These are phyloP conservation scores for Xylaria sp. DNA, from an alignment of 2,329 filamentous ascomycete genomes.

Conservation along the genomic window DNA sequence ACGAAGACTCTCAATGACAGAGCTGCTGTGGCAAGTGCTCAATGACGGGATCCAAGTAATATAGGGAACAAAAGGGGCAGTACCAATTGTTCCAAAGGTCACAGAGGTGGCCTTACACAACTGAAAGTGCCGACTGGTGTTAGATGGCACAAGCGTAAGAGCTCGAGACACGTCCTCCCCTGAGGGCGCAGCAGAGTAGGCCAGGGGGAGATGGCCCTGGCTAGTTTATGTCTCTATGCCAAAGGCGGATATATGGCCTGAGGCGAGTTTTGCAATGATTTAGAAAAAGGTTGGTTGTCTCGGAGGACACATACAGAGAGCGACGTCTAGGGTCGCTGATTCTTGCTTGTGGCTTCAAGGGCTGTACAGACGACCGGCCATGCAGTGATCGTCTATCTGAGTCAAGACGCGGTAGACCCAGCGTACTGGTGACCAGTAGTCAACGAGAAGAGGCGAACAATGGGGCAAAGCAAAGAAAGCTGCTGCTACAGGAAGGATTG, in stretches of 20 bases:
- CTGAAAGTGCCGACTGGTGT: constrained; percentile 35
- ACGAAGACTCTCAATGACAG: constrained; percentile 1
- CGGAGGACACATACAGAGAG: constrained; percentile 38
- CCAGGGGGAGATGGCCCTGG: constrained; percentile 10
- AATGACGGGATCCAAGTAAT: constrained; percentile 32
- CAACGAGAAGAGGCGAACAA: not conserved
- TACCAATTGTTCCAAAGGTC: constrained; percentile 41
- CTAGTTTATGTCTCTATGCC: constrained; percentile 34
- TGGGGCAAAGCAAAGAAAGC: not conserved
- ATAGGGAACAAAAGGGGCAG: constrained; percentile 39
- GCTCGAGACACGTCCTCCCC: not conserved
- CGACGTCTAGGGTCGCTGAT: constrained; percentile 39
- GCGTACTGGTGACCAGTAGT: constrained; percentile 8
- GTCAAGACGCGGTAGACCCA: constrained; percentile 19
- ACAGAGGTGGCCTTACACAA: constrained; percentile 43
- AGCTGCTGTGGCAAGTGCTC: constrained; percentile 30
- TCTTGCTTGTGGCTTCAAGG: constrained; percentile 37
- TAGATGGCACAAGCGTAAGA: constrained; percentile 40
- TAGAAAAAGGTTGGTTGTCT: constrained; percentile 42
- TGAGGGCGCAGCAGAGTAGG: constrained; percentile 13
- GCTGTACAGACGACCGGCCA: constrained; percentile 16
- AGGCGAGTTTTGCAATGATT: constrained; percentile 24
- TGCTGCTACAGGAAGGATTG: not conserved
- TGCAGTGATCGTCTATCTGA: constrained; percentile 10
- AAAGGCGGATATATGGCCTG: constrained; percentile 38